Base-by-base conservation (phyloP, 2,329 filamentous ascomycete genomes). In the Cercospora citrullina region DNA sequence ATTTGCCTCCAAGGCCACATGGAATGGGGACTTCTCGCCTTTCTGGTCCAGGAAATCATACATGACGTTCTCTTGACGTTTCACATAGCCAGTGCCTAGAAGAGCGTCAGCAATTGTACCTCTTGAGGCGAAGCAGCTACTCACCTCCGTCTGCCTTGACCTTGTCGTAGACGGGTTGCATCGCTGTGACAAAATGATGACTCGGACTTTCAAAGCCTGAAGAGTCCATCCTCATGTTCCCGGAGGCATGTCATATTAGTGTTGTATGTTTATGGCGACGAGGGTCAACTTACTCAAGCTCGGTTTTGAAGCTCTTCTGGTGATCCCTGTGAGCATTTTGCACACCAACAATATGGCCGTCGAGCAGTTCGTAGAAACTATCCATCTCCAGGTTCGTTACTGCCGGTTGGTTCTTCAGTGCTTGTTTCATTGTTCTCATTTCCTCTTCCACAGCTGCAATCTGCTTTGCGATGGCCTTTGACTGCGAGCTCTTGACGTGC, bases 281-380 rank as follows among this genome's bases (percentile, higher is more conserved):
- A 28, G 5, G 26, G n/a, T n/a, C n/a, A n/a, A 48, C 42, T 48
- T 48, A 48, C 42, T 48, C 42, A 7, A 48, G 42, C 42, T 48
- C n/a, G 0, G 1, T 14, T 12, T 3, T 10, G n/a, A 48, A 5
- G 0, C 1, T 12, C 4, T 1, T 2, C 12, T 48, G 42, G 2
- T 48, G n/a, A 21, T 48, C 42, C 5, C 42, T 48, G 42, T 2
- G 42, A 1, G 42, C 42, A 1, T 48, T 12, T 3, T 48, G 4
- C 3, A 23, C 18, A 21, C 42, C 42, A 5, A 4, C 10, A 4
- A 23, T 16, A 2, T 48, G 42, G 1, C 42, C 42, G 1, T 6
- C 2, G 4, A 48, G 42, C 18, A 48, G 14, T 12, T 12, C 18
- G 18, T 48, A 48, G 42, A 48, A 48, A 1, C 42, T 14, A 3